phyloP scores from a whole-genome alignment of 2,329 filamentous ascomycete genomes.

The Neopestalotiopsis rosae region DNA sequence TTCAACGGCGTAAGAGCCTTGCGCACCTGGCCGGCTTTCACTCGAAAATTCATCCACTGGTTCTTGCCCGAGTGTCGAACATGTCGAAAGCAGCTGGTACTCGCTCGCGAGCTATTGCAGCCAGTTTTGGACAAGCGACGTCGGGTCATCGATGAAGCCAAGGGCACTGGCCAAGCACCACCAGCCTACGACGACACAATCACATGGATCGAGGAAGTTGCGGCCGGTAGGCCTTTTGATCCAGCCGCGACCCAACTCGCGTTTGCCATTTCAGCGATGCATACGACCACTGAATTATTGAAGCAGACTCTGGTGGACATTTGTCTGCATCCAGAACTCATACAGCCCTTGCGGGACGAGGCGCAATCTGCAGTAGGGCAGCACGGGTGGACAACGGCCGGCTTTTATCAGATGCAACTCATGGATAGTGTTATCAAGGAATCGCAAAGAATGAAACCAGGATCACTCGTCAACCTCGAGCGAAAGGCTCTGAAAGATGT shows the following conservation, averaged over 20 bases:
- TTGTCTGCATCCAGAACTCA: conserved; percentile 4
- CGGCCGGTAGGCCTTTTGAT: not conserved
- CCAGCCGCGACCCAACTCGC: not conserved
- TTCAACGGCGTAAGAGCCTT: not conserved
- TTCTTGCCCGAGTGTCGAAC: conserved; percentile 8
- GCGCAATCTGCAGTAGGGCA: not conserved
- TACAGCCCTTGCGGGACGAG: conserved; percentile 3
- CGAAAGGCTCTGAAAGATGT: not conserved
- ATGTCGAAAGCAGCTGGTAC: not conserved
- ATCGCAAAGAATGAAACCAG: conserved; percentile 6
- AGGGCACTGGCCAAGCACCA: not conserved
- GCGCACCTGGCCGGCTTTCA: not conserved
- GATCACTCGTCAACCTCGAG: not conserved
- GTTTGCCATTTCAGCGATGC: not conserved
- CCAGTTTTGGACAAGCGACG: not conserved
- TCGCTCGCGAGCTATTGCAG: not conserved
- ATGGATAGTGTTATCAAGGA: conserved; percentile 15
- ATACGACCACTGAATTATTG: conserved; percentile 12
- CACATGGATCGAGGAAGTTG: not conserved
- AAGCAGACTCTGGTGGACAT: not conserved
- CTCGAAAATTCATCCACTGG: not conserved
- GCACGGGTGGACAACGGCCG: not conserved
- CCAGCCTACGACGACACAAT: not conserved
- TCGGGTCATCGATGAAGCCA: not conserved
- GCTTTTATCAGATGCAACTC: conserved; percentile 5